Evolutionary conservation across 768 basidiomycete genomes (phyloP), one percentile per base, ranked within the genome.

Genomic region (Collybiopsis luxurians): DNA sequence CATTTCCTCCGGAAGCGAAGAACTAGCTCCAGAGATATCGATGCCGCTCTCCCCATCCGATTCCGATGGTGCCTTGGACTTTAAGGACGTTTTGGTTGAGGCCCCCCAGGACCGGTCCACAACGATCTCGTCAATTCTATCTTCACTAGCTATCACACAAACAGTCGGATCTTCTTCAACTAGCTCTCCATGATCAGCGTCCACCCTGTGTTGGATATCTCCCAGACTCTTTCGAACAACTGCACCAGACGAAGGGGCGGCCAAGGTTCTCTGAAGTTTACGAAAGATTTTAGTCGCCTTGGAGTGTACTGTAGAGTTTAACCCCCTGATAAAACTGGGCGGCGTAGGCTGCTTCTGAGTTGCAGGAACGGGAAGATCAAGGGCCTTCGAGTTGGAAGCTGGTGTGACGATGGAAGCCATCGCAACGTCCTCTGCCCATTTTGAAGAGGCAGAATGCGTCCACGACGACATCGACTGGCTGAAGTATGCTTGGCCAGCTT

Each of bases 351-450:
- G 39, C 23, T 34, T 55, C 31, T 55, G 54, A 23, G 44, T 47
- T 12, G 47, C 54, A 12, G 54, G 54, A 23, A 36, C 13, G 24
- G 54, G 54, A 23, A 55, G 54, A 38, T 55, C 45, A 26, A 44
- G 26, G 45, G 53, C 43, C 12, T 23, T 43, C 7, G 43, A 15
- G 34, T n/a, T 44, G 34, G 54, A 43, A 23, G 44, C 53, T 30
- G 44, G 23, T n/a, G 15, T 34, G 9, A 7, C 24, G 21, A 45
- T 36, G 36, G 54, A 55, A 24, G 54, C 54, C 53, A 54, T 43
- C 19, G 54, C 54, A 26, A 55, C 54, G 28, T 55, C 54, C 43
- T 45, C 54, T 21, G 54, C 54, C 54, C 54, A 55, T 47, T 55
- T 55, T 15, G 54, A 55, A 36, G 54, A 55, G 45, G 54, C 54